Conservation (phyloP, 352 stramenopile species). For the Globisporangium perplexum region DNA sequence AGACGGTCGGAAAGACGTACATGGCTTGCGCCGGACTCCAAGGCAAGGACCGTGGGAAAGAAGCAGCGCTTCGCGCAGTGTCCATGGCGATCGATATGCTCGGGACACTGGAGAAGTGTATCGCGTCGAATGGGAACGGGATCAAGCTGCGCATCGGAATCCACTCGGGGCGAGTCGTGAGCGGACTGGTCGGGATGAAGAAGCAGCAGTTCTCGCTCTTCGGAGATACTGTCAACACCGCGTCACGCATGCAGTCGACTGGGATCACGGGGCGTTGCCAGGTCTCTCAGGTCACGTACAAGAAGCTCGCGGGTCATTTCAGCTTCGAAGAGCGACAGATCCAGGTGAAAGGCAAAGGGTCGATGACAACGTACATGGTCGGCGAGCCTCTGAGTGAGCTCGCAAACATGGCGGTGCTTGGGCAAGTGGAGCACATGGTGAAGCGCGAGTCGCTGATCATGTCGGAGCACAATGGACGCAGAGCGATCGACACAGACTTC, state of each 20-base stretch:
- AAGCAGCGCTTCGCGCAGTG: conserved; percentile 67
- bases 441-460: conserved; percentile 65
- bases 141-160: conserved; percentile 90
- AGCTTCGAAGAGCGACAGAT: conserved; percentile 75
- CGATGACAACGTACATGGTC: conserved; percentile 81
- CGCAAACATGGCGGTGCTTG: conserved; percentile 44
- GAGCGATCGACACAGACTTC: conserved; percentile 46
- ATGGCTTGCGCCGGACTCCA: conserved; percentile 85
- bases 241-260: conserved; percentile 88
- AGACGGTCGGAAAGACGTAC: conserved; percentile 91
- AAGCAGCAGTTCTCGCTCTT: conserved; percentile 94
- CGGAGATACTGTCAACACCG: conserved; percentile 90
- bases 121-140: conserved; percentile 68
- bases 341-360: conserved; percentile 84
- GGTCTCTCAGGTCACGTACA: conserved; percentile 77
- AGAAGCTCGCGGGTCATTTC: conserved; percentile 73
- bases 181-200: conserved; percentile 85
- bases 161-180: conserved; percentile 87
- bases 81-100: conserved; percentile 82
- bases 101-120: conserved; percentile 52
- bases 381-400: conserved; percentile 62
- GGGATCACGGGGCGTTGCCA: conserved; percentile 75
- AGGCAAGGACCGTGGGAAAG: conserved; percentile 68
- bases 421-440: conserved; percentile 60
- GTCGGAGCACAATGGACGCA: conserved; percentile 34